Percentiles rank a stretch among this genome's conserved stretches.
These are phyloP conservation scores for Chimonanthus praecox DNA, from an alignment of 164 flowering plant genomes.

Conservation along the genomic window DNA sequence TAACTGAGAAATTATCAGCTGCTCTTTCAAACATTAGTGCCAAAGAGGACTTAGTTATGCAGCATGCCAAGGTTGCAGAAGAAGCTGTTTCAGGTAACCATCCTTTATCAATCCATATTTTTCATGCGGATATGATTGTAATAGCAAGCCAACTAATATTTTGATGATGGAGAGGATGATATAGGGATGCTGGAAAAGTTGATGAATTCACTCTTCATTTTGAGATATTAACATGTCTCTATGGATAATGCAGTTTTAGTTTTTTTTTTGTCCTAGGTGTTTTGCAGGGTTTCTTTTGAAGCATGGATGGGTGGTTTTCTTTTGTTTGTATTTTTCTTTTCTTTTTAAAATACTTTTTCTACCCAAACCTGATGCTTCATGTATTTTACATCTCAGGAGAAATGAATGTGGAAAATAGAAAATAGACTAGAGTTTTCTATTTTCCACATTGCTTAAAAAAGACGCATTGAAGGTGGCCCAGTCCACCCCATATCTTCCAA, in stretches of 20 bases:
- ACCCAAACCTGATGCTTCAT: neutral
- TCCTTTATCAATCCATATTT: neutral
- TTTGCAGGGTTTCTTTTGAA: neutral
- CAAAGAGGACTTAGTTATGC: constrained; percentile 61
- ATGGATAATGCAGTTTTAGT: neutral
- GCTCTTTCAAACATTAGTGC: constrained; percentile 70
- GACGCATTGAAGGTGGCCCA: neutral
- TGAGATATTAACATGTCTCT: neutral
- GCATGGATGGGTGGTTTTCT: neutral
- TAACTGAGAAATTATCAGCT: constrained; percentile 69
- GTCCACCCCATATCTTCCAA: neutral
- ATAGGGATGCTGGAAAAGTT: neutral
- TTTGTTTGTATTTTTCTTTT: too few relatives aligned
- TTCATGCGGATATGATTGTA: neutral
- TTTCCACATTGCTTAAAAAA: neutral
- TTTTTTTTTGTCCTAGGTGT: too few relatives aligned
- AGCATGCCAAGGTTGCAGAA: constrained; percentile 68
- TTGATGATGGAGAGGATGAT: neutral
- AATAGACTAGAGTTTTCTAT: neutral
- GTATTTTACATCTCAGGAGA: neutral
- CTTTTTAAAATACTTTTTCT: too few relatives aligned
- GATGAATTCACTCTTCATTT: neutral
- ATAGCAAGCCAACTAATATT: neutral
- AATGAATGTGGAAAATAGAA: neutral
- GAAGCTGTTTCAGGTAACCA: constrained; percentile 57